Percentiles rank a stretch among this genome's conserved stretches.
Evolutionary conservation across 2,329 filamentous ascomycete species (phyloP).

Genomic region (Diaporthe vexans): DNA sequence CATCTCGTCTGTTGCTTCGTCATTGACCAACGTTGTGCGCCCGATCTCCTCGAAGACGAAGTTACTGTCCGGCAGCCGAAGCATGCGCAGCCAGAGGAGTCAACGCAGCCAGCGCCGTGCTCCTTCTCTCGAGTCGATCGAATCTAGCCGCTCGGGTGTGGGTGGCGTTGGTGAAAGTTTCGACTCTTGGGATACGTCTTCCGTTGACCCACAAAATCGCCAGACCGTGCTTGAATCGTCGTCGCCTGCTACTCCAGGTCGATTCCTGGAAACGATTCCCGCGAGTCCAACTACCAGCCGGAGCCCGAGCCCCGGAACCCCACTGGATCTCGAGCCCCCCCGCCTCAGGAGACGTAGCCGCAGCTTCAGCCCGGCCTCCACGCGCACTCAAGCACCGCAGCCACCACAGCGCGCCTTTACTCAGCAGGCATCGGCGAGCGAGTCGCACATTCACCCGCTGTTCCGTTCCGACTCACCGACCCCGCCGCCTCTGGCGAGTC

Average conservation of each 20-base stretch:
- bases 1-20: slow-evolving; percentile 63
- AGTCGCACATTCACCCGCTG: slow-evolving; percentile 82
- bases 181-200: slow-evolving; percentile 82
- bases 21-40: slow-evolving; percentile 63
- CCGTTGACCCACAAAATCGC: slow-evolving; percentile 73
- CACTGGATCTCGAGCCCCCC: slow-evolving; percentile 70
- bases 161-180: slow-evolving; percentile 72
- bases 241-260: slow-evolving; percentile 57
- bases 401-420: slow-evolving; percentile 50
- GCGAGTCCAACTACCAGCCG: slow-evolving; percentile 75
- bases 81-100: slow-evolving; percentile 40
- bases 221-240: slow-evolving; percentile 68
- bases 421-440: slow-evolving; percentile 58
- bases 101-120: slow-evolving; percentile 52
- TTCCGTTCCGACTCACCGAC: slow-evolving; percentile 80
- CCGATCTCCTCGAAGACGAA: slow-evolving; percentile 71
- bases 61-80: slow-evolving; percentile 61
- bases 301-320: slow-evolving; percentile 73
- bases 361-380: slow-evolving; percentile 63
- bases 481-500: slow-evolving; percentile 75
- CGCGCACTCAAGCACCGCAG: slow-evolving; percentile 49
- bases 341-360: slow-evolving; percentile 56
- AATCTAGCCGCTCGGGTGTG: slow-evolving; percentile 51
- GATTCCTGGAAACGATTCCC: slow-evolving; percentile 79
- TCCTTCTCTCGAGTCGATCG: slow-evolving; percentile 63